Percentiles rank a stretch among this genome's conserved stretches.
Evolutionary conservation across 2,329 filamentous ascomycete genomes (phyloP).

Genomic region (Cladosporium austrohemisphaericum): DNA sequence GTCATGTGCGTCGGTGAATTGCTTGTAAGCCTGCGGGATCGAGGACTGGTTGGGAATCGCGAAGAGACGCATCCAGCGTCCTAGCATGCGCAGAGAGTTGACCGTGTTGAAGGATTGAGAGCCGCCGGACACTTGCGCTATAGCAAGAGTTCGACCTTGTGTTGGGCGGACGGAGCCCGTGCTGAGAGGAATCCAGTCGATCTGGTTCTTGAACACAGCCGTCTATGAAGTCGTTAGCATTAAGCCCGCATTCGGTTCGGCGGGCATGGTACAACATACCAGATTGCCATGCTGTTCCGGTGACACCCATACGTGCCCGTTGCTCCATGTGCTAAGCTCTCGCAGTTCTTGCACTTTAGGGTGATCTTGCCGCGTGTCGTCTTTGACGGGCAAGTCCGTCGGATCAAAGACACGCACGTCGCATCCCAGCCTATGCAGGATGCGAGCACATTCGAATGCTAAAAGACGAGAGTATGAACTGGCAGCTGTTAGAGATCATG

Average conservation of each 20-base stretch:
- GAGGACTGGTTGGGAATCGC: slow-evolving; percentile 63
- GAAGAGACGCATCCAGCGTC: slow-evolving; percentile 51
- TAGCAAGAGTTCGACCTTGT: slow-evolving; percentile 60
- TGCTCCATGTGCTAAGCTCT: slow-evolving; percentile 59
- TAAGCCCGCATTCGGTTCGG: too few relatives aligned
- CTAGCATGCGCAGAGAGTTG: slow-evolving; percentile 60
- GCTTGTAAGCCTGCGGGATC: slow-evolving; percentile 60
- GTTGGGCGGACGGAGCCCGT: slow-evolving; percentile 62
- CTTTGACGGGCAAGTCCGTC: slow-evolving; percentile 56
- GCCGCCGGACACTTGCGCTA: slow-evolving; percentile 61
- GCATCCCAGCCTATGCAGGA: slow-evolving; percentile 61
- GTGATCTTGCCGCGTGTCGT: slow-evolving; percentile 55
- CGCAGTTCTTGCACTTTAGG: slow-evolving; percentile 61
- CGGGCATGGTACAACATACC: slow-evolving; percentile 36
- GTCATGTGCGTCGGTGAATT: slow-evolving; percentile 46
- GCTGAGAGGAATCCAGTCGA: slow-evolving; percentile 65
- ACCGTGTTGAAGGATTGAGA: slow-evolving; percentile 66
- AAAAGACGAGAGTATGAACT: slow-evolving; percentile 60
- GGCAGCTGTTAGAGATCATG: background rate
- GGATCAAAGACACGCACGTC: slow-evolving; percentile 63
- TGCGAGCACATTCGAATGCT: slow-evolving; percentile 57
- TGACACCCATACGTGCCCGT: slow-evolving; percentile 63
- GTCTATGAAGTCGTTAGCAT: slow-evolving; percentile 42
- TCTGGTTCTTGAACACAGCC: slow-evolving; percentile 65
- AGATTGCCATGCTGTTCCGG: slow-evolving; percentile 66